Evolutionary conservation across 176 grass and related monocot genomes (phyloP).

Genomic region (Triticum turgidum): DNA sequence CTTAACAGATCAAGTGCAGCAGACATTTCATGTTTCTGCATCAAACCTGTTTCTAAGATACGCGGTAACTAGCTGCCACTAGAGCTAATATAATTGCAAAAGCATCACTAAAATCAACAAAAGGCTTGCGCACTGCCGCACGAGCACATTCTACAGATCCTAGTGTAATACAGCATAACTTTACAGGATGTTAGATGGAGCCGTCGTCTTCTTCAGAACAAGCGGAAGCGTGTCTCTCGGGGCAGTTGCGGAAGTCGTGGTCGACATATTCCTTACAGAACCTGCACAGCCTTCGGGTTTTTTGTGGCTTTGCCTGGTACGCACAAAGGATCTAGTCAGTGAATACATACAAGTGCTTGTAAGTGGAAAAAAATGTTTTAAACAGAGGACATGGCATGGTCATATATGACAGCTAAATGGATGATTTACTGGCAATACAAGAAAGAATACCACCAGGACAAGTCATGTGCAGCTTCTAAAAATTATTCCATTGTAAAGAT

Average conservation of each 20-base stretch:
- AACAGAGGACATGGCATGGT: not conserved
- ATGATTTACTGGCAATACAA: not conserved
- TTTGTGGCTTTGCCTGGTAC: conserved; percentile 19
- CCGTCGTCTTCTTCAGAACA: conserved; percentile 12
- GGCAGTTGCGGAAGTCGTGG: conserved; percentile 32
- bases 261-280: not conserved
- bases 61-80: not conserved
- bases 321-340: not conserved
- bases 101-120: not conserved
- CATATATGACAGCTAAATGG: not conserved
- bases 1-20: not conserved
- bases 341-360: not conserved
- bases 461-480: not conserved
- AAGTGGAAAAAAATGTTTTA: not conserved
- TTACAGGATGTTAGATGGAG: not conserved
- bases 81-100: not conserved
- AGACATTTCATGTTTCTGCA: conserved; percentile 3
- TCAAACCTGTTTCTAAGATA: not conserved
- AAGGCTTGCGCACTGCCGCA: not conserved
- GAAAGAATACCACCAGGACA: not conserved
- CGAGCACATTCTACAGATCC: not conserved
- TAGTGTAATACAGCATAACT: not conserved
- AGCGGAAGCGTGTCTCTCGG: not conserved
- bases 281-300: conserved; percentile 5
- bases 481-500: not conserved